Conservation (phyloP, 2,329 filamentous ascomycete genomes). For the Aspergillus latus region DNA sequence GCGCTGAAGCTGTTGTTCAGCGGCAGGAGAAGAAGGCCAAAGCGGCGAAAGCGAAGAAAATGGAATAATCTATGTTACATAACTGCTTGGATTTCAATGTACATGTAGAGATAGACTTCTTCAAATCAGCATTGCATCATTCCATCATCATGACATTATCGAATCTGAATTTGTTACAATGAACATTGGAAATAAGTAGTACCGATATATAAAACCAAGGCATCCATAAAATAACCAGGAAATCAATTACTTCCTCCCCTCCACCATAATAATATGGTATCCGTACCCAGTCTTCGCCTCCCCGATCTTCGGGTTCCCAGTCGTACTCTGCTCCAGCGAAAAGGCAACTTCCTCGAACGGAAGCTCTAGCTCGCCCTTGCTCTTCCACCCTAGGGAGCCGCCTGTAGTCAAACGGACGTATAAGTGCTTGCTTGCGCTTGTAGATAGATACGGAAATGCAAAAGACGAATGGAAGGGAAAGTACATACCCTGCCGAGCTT, state of each 20-base stretch:
- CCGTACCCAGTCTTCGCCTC: slow-evolving; percentile 65
- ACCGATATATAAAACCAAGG: slow-evolving; percentile 1
- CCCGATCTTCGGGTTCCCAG: slow-evolving; percentile 58
- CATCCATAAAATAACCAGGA: not conserved
- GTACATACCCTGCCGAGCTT: slow-evolving; percentile 56
- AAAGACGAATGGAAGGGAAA: not conserved
- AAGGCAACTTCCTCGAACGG: slow-evolving; percentile 64
- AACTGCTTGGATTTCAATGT: not conserved
- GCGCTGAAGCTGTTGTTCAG: slow-evolving; percentile 80
- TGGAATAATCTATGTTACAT: slow-evolving; percentile 21
- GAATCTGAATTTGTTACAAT: too few relatives aligned
- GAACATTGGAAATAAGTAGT: not conserved
- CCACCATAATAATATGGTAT: slow-evolving; percentile 70
- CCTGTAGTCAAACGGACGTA: slow-evolving; percentile 39
- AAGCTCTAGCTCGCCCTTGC: slow-evolving; percentile 55
- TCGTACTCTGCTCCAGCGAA: slow-evolving; percentile 61
- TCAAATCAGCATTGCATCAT: not conserved
- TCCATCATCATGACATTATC: not conserved
- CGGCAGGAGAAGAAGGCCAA: slow-evolving; percentile 73
- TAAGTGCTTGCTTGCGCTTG: not conserved
- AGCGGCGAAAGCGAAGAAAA: slow-evolving; percentile 29
- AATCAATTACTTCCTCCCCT: slow-evolving; percentile 56
- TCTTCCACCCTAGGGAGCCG: slow-evolving; percentile 64
- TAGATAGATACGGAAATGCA: not conserved
- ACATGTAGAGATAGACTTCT: not conserved